These are phyloP conservation scores for Fusarium sp. DNA, from an alignment of 2,329 filamentous ascomycete species.

Conservation along the genomic window DNA sequence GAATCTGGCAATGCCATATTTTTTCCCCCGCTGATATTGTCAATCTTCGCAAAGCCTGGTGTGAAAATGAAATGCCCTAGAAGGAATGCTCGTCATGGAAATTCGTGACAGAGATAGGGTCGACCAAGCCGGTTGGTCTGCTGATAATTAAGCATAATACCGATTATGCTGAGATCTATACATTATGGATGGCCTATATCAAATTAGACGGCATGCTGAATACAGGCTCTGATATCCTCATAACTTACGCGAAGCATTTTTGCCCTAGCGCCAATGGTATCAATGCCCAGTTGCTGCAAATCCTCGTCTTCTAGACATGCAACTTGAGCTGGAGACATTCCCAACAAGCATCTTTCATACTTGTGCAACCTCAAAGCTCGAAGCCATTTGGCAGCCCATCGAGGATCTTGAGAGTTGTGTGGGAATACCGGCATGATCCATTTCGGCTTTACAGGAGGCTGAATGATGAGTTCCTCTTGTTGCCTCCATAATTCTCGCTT, in stretches of 20 bases:
- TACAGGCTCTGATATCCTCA: too few species aligned
- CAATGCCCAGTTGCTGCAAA: slow-evolving; percentile 36
- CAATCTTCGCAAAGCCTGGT: background rate
- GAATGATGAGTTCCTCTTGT: slow-evolving; percentile 38
- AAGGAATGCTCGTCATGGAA: background rate
- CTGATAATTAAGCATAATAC: background rate
- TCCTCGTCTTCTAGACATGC: slow-evolving; percentile 27
- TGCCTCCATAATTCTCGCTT: slow-evolving; percentile 37
- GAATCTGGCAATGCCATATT: background rate
- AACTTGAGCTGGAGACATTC: slow-evolving; percentile 36
- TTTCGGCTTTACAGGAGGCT: slow-evolving; percentile 34
- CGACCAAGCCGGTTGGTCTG: slow-evolving; percentile 15
- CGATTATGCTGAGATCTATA: slow-evolving; percentile 1
- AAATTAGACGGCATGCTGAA: slow-evolving; percentile 5
- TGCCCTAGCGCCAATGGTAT: slow-evolving; percentile 38
- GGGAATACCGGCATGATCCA: slow-evolving; percentile 39
- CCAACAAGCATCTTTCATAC: slow-evolving; percentile 35
- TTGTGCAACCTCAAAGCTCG: slow-evolving; percentile 40
- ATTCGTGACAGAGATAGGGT: background rate
- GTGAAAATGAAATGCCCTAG: background rate
- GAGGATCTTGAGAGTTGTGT: slow-evolving; percentile 33
- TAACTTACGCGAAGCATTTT: slow-evolving; percentile 39
- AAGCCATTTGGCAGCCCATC: slow-evolving; percentile 39
- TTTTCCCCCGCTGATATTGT: background rate
- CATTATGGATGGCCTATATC: slow-evolving; percentile 31